These are phyloP conservation scores for Asparagopsis taxiformis DNA, from an alignment of 31 red algal genomes.

Conservation along the genomic window DNA sequence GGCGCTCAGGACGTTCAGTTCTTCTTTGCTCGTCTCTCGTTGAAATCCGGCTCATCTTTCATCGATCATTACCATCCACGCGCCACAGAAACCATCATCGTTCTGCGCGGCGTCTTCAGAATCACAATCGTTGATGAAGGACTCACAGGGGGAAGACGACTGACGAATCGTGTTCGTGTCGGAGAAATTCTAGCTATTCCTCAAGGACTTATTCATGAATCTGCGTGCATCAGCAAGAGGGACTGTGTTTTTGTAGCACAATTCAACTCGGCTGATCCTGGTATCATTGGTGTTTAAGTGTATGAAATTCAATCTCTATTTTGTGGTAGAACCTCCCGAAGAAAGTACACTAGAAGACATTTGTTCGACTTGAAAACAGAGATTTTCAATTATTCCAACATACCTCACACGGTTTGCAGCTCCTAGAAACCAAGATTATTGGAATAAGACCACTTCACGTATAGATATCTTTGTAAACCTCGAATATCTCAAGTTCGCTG, in stretches of 20 bases:
- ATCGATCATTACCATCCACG: slow-evolving; percentile 57
- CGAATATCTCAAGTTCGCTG: too few species aligned
- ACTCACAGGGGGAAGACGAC: background rate
- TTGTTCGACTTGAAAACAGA: too few species aligned
- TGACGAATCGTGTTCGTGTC: slow-evolving; percentile 10
- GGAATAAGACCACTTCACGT: too few species aligned
- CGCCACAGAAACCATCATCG: slow-evolving; percentile 16
- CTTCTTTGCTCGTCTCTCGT: slow-evolving; percentile 3
- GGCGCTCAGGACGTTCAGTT: slow-evolving; percentile 62
- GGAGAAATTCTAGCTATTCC: slow-evolving; percentile 22
- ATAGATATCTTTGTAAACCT: too few species aligned
- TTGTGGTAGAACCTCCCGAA: too few species aligned
- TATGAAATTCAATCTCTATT: too few species aligned
- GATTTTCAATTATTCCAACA: too few species aligned
- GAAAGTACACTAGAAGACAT: too few species aligned
- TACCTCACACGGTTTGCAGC: too few species aligned
- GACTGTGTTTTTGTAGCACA: slow-evolving; percentile 22
- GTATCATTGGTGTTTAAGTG: too few species aligned
- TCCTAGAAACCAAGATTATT: too few species aligned
- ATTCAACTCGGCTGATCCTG: slow-evolving; percentile 41
- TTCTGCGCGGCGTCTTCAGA: slow-evolving; percentile 1
- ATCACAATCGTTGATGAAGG: slow-evolving; percentile 14
- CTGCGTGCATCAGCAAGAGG: slow-evolving; percentile 9
- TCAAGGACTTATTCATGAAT: slow-evolving; percentile 50
- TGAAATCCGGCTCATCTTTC: slow-evolving; percentile 32